Percentiles rank a stretch among this genome's conserved stretches.
Evolutionary conservation across 352 stramenopile genomes (phyloP).

Genomic region (Peronospora farinosa): DNA sequence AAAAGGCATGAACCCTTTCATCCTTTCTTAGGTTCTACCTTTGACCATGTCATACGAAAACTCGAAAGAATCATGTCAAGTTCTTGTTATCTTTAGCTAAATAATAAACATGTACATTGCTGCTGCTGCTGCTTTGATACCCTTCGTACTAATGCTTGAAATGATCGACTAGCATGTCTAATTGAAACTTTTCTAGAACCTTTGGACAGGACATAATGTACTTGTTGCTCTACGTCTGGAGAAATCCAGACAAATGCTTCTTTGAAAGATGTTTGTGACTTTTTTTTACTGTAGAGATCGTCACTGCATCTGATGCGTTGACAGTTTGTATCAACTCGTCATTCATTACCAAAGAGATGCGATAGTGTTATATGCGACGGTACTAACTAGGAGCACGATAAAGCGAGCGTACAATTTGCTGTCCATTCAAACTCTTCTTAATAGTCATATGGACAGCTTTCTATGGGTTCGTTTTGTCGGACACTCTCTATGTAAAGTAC

Average conservation of each 20-base stretch:
- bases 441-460: background rate
- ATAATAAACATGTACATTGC: slow-evolving; percentile 9
- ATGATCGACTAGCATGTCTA: slow-evolving; percentile 14
- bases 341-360: slow-evolving; percentile 2
- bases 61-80: slow-evolving; percentile 1
- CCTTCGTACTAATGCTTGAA: no score
- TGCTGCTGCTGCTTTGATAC: no score
- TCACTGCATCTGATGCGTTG: slow-evolving; percentile 14
- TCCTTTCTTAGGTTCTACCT: background rate
- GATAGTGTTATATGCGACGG: slow-evolving; percentile 7
- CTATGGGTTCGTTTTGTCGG: no score
- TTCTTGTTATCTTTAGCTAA: slow-evolving; percentile 3
- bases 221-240: slow-evolving; percentile 15
- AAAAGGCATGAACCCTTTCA: slow-evolving; percentile 4
- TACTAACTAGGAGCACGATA: slow-evolving; percentile 3
- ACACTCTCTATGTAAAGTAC: no score
- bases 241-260: slow-evolving; percentile 4
- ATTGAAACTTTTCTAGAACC: no score
- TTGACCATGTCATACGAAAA: background rate
- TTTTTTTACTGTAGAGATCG: slow-evolving; percentile 4
- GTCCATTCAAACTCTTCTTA: background rate
- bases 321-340: slow-evolving; percentile 1
- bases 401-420: slow-evolving; percentile 3
- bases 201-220: background rate
- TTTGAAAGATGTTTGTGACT: no score